A percentile compares a stretch with the other conserved stretches of the same genome.
Evolutionary conservation across 1,284 basidiomycete genomes (phyloP).

Genomic region (Trametes pubescens): DNA sequence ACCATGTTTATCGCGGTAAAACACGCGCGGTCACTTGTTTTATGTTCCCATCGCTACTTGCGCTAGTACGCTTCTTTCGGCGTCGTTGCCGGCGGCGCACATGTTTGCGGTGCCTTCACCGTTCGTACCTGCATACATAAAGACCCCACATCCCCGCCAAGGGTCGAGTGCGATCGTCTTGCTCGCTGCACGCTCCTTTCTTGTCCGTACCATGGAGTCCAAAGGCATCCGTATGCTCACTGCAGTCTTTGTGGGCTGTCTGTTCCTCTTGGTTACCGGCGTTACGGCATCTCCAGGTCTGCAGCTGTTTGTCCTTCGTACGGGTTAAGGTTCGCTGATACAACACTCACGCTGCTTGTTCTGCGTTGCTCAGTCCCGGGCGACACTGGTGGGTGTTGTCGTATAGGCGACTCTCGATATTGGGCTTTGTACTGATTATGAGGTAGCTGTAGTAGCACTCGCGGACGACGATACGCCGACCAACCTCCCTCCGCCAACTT

Average conservation of each 20-base stretch:
- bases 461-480: conserved; percentile 15
- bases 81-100: conserved; percentile 3
- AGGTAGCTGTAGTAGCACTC: no score
- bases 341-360: background rate
- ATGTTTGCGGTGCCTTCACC: background rate
- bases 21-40: background rate
- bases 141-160: background rate
- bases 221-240: background rate
- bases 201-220: background rate
- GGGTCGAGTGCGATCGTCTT: background rate
- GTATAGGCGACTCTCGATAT: background rate
- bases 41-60: conserved; percentile 4
- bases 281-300: conserved; percentile 8
- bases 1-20: background rate
- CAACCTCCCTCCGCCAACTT: conserved; percentile 32
- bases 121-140: background rate
- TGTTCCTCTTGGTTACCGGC: conserved; percentile 4
- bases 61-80: background rate
- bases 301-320: background rate
- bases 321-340: background rate
- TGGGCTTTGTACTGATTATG: background rate
- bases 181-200: background rate
- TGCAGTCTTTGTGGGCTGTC: background rate
- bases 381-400: background rate
- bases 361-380: background rate